These are phyloP conservation scores for Gardenia jasminoides DNA, from an alignment of 257 asterid species.

Conservation along the genomic window DNA sequence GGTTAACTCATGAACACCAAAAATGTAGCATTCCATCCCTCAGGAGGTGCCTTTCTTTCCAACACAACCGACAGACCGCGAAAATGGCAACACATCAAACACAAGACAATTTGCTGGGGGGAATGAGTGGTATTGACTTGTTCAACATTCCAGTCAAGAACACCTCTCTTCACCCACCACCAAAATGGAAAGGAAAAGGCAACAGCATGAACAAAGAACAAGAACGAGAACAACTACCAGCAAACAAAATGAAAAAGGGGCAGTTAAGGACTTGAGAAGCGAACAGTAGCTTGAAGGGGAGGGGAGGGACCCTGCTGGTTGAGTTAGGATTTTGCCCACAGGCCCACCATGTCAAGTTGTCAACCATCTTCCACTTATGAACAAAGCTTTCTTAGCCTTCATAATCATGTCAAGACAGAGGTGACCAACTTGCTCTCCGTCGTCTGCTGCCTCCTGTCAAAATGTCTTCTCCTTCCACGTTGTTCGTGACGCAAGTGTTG, in stretches of 20 bases:
- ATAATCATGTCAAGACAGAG: constrained; percentile 16
- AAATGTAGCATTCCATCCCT: background rate
- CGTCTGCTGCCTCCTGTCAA: background rate
- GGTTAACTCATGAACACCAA: too few relatives aligned
- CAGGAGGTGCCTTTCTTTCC: background rate
- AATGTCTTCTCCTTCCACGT: background rate
- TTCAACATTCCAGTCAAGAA: background rate
- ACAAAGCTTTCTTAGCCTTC: background rate
- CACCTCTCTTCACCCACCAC: background rate
- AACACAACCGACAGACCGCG: background rate
- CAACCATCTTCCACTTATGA: background rate
- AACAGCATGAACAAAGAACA: background rate
- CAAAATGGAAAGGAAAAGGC: background rate
- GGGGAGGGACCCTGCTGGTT: background rate
- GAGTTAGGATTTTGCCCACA: background rate
- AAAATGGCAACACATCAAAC: background rate
- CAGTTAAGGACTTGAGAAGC: background rate
- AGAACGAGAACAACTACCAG: too few relatives aligned
- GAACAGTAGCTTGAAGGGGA: background rate
- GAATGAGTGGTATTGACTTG: background rate
- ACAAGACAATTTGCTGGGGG: background rate
- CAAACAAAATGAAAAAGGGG: background rate
- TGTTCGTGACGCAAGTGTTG: background rate
- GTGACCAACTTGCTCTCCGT: background rate
- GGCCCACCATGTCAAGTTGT: background rate